phyloP scores from a whole-genome alignment of 2,329 filamentous ascomycete genomes.

The Grosmannia clavigera region DNA sequence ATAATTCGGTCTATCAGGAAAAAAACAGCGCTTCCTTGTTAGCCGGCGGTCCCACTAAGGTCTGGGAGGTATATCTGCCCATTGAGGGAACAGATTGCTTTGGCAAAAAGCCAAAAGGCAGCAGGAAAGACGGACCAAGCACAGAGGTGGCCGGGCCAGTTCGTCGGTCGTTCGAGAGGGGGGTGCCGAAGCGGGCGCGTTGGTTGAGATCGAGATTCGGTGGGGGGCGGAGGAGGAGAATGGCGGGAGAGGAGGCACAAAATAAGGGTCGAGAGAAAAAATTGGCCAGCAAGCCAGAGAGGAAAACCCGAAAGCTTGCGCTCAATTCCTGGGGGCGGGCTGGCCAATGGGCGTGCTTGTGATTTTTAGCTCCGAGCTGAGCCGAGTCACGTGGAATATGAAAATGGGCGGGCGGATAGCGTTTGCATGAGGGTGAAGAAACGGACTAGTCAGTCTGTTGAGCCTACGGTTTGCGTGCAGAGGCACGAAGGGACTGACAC shows the following conservation, averaged over 20 bases:
- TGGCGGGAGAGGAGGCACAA: background rate
- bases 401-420: background rate
- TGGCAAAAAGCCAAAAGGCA: background rate
- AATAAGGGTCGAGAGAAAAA: background rate
- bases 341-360: constrained; percentile 8
- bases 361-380: constrained; percentile 11
- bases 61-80: background rate
- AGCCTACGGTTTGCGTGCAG: too few relatives aligned
- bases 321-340: constrained; percentile 4
- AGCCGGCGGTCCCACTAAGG: background rate
- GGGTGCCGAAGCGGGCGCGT: background rate
- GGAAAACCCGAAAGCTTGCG: constrained; percentile 5
- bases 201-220: background rate
- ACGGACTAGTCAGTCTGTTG: too few relatives aligned
- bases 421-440: background rate
- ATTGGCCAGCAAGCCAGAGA: background rate
- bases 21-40: background rate
- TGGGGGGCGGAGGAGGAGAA: background rate
- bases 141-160: background rate
- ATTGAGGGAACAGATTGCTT: too few relatives aligned
- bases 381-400: constrained; percentile 7
- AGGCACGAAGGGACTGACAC: too few relatives aligned
- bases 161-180: background rate
- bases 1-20: background rate
- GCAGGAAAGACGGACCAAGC: background rate